Evolutionary conservation across 495 filamentous ascomycete genomes (phyloP), one percentile per base, ranked within the genome.

Genomic region (Talaromyces trachyspermus): DNA sequence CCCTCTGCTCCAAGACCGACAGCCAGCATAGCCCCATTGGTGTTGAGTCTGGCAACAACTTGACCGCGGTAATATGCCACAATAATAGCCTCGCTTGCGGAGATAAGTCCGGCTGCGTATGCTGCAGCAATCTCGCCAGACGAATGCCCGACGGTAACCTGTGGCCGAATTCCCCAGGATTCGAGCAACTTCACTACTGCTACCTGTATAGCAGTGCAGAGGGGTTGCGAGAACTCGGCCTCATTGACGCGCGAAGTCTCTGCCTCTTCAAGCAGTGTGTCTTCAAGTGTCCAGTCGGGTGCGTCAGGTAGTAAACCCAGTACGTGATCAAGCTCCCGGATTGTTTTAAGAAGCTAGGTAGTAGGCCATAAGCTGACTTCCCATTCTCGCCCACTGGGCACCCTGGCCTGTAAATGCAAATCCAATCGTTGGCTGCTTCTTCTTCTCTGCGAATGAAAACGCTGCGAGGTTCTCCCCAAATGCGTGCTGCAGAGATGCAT

Each of bases 231-330:
- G 43, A 6, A 20, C 4, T 51, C 39, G 14, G 51, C 48, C 3
- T 40, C 22, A 24, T 48, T 45, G 14, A 68, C 18, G 4, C 37
- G 46, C 17, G 39, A 54, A n/a, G 45, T 24, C 9, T 43, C 25
- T 9, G 37, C 33, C 11, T 29, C 26, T 14, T 35, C 38, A 9
- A 45, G 12, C 2, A 60, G 30, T 10, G 19, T 59, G 4, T 62
- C 55, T 49, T 62, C 52, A 11, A 81, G 51, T 0, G 61, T 58
- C 77, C 77, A 82, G 0, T 49, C 2, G 0, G 76, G 77, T 9
- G 64, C 61, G 5, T 77, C 40, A 2, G 59, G 61, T 4, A 72
- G 60, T 1, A 37, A 25, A 17, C 49, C 24, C 12, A 83, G 62
- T 18, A 65, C 49, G 2, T 40, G 5, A 24, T 80, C 75, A 2